Conservation (phyloP, 352 stramenopile species). For the Globisporangium cederbergense region DNA sequence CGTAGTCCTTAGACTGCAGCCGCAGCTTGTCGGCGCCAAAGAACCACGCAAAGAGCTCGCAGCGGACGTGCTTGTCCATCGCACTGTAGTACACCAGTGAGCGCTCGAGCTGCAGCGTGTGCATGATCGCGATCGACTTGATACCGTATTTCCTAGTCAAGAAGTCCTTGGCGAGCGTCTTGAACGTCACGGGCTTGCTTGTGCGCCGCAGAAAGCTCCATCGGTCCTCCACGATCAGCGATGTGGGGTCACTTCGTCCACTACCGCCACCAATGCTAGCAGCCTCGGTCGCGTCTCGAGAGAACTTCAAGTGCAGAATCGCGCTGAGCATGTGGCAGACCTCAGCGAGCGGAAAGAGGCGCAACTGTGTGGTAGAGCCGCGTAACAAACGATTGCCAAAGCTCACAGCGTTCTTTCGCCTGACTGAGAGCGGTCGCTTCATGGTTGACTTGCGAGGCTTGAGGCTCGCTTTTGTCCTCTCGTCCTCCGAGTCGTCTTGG, state of each 20-base stretch:
- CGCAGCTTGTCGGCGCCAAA: slow-evolving; percentile 47
- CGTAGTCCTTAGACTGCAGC: slow-evolving; percentile 41
- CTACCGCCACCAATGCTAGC: neutral
- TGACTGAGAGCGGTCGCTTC: slow-evolving; percentile 27
- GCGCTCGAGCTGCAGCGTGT: slow-evolving; percentile 63
- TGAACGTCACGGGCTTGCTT: slow-evolving; percentile 34
- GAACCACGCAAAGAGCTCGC: slow-evolving; percentile 68
- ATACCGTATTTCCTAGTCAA: slow-evolving; percentile 70
- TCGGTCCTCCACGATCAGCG: slow-evolving; percentile 25
- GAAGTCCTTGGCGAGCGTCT: slow-evolving; percentile 55
- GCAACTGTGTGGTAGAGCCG: slow-evolving; percentile 27
- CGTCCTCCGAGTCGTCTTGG: neutral
- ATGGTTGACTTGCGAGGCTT: slow-evolving; percentile 23
- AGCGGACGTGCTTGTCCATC: slow-evolving; percentile 46
- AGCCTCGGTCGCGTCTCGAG: slow-evolving; percentile 35
- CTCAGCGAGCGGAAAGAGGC: slow-evolving; percentile 52
- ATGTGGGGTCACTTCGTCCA: slow-evolving; percentile 14
- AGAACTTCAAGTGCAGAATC: slow-evolving; percentile 64
- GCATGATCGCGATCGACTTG: slow-evolving; percentile 68
- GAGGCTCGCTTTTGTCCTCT: slow-evolving; percentile 21
- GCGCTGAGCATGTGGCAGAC: slow-evolving; percentile 58
- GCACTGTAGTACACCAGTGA: slow-evolving; percentile 54
- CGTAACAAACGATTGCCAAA: slow-evolving; percentile 34
- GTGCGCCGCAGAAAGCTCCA: slow-evolving; percentile 32
- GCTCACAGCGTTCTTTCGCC: slow-evolving; percentile 46